Evolutionary conservation across 208 protist genomes (phyloP).

Genomic region (Leishmania guyanensis): DNA sequence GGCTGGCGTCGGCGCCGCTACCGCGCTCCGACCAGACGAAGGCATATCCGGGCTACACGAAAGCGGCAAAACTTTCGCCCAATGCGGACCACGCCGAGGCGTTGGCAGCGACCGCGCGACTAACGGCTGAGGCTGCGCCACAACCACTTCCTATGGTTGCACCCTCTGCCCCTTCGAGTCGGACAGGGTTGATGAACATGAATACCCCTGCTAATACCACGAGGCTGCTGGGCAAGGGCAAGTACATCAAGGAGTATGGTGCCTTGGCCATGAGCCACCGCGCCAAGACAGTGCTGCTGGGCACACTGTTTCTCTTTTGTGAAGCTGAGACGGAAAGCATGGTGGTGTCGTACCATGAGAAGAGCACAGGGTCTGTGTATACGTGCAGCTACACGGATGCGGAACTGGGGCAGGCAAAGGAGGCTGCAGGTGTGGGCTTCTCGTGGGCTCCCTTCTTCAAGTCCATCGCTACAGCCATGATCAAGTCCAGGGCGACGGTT

Average conservation of each 20-base stretch:
- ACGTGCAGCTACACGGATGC: conserved; percentile 64
- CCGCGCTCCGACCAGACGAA: background rate
- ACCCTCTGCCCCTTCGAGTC: background rate
- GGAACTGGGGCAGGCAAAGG: conserved; percentile 63
- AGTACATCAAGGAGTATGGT: conserved; percentile 83
- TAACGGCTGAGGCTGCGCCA: background rate
- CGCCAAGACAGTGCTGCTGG: conserved; percentile 20
- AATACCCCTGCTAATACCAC: background rate
- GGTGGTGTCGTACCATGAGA: conserved; percentile 71
- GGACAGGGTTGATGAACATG: background rate
- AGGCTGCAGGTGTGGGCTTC: conserved; percentile 47
- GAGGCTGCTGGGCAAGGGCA: conserved; percentile 72
- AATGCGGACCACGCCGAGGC: background rate
- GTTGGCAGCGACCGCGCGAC: background rate
- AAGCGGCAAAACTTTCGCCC: background rate
- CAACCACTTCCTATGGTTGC: background rate
- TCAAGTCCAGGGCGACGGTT: conserved; percentile 69
- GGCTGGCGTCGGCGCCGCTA: background rate
- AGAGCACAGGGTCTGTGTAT: conserved; percentile 52
- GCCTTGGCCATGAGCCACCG: conserved; percentile 78
- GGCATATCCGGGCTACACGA: background rate
- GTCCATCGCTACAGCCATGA: conserved; percentile 73
- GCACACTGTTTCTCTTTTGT: conserved; percentile 77
- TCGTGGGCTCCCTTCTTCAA: conserved; percentile 89
- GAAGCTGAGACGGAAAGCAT: conserved; percentile 46